Percentiles rank a stretch among this genome's conserved stretches.
These are phyloP conservation scores for Scopulariopsis brevicaulis DNA, from an alignment of 2,329 filamentous ascomycete species.

Conservation along the genomic window DNA sequence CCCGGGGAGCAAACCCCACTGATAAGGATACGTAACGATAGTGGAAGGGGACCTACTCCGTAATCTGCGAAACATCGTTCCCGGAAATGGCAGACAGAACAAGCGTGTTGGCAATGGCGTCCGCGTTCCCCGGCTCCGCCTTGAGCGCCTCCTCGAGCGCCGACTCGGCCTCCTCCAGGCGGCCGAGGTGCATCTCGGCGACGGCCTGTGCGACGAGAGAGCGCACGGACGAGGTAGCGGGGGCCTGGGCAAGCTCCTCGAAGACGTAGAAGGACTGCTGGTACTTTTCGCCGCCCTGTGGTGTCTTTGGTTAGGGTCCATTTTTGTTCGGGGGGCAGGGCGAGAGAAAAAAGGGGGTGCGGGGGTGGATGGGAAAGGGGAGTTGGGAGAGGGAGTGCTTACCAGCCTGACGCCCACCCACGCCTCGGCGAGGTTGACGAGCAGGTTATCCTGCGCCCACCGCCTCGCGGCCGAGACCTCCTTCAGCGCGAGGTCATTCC, in stretches of 20 bases:
- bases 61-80: conserved; percentile 53
- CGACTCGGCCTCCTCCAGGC: conserved; percentile 78
- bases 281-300: conserved; percentile 84
- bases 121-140: conserved; percentile 58
- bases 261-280: conserved; percentile 97
- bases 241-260: conserved; percentile 85
- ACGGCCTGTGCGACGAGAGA: conserved; percentile 81
- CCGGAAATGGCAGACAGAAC: conserved; percentile 71
- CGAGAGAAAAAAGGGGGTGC: not conserved
- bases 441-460: conserved; percentile 89
- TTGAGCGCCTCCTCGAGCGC: conserved; percentile 71
- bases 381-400: conserved; percentile 17
- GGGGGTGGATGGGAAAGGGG: not conserved
- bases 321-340: too few species aligned
- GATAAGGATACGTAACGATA: conserved; percentile 7
- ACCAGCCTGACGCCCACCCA: conserved; percentile 88
- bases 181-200: conserved; percentile 80
- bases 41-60: conserved; percentile 35
- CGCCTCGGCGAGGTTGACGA: conserved; percentile 89
- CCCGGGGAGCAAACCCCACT: not conserved
- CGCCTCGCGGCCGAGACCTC: conserved; percentile 77
- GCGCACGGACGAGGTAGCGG: conserved; percentile 64
- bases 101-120: conserved; percentile 72
- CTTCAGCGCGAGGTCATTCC: conserved; percentile 80
- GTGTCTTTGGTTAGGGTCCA: not conserved